Percentiles rank a stretch among this genome's conserved stretches.
Conservation (phyloP, 108 stramenopile genomes). For the Hondaea fermentalgiana region DNA sequence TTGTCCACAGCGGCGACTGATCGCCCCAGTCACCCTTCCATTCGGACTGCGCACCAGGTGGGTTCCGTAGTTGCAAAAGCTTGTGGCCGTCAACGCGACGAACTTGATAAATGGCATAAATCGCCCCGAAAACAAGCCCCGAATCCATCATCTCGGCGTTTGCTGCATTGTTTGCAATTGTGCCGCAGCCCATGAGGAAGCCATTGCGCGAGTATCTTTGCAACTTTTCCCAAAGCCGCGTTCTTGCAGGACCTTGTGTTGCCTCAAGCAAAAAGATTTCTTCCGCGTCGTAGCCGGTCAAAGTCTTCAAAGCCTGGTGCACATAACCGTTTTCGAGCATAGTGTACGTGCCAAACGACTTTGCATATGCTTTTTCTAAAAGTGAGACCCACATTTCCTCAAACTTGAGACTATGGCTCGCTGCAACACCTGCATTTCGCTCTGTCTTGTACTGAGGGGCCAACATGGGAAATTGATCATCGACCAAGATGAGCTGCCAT, state of each 20-base stretch:
- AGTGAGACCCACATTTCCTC: constrained; percentile 41
- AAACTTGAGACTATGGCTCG: not conserved
- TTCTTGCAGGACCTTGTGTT: not conserved
- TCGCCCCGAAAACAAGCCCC: constrained; percentile 27
- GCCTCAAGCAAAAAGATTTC: not conserved
- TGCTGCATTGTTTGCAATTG: not conserved
- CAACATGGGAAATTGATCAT: constrained; percentile 32
- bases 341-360: constrained; percentile 26
- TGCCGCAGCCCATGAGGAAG: constrained; percentile 9
- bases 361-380: constrained; percentile 41
- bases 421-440: not conserved
- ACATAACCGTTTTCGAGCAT: constrained; percentile 31
- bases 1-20: constrained; percentile 29
- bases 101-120: constrained; percentile 28
- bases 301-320: constrained; percentile 32
- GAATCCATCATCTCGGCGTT: not conserved
- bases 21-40: constrained; percentile 46
- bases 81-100: not conserved
- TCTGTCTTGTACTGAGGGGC: not conserved
- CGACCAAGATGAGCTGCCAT: constrained; percentile 30
- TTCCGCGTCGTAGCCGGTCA: constrained; percentile 20
- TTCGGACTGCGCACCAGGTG: constrained; percentile 24
- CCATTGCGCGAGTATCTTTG: not conserved
- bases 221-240: not conserved
- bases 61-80: constrained; percentile 36